Percentiles rank a stretch among this genome's conserved stretches.
phyloP scores from a whole-genome alignment of 305 asterid species.

The Ilex paraguariensis region DNA sequence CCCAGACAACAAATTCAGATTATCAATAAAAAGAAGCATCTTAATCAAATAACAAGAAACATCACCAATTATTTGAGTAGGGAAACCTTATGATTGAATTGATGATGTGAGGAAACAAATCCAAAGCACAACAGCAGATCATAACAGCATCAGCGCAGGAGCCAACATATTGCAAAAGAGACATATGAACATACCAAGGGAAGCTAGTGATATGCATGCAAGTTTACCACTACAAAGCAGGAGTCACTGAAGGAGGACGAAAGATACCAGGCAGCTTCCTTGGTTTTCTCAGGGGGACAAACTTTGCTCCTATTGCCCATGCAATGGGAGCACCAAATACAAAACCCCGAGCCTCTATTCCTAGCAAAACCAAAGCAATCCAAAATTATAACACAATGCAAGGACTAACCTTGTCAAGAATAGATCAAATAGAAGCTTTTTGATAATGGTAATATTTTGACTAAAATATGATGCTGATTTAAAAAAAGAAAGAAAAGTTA shows the following conservation, averaged over 20 bases:
- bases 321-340: conserved; percentile 85
- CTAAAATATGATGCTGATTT: background rate
- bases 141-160: background rate
- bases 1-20: too few species aligned
- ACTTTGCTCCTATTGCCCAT: conserved; percentile 81
- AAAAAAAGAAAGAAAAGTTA: background rate
- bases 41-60: too few species aligned
- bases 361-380: conserved; percentile 22
- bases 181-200: background rate
- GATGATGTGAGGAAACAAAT: too few species aligned
- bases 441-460: background rate
- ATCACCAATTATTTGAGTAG: too few species aligned
- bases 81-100: too few species aligned
- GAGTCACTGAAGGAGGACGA: background rate
- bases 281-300: conserved; percentile 79
- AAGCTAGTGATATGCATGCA: background rate
- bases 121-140: too few species aligned
- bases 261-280: conserved; percentile 62
- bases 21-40: too few species aligned
- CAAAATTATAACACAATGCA: background rate
- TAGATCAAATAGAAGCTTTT: background rate
- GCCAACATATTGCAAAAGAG: background rate
- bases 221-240: background rate
- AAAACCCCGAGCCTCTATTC: conserved; percentile 83
- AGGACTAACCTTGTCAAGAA: background rate